Evolutionary conservation across 164 flowering plant species (phyloP).

Genomic region (Chimonanthus praecox): DNA sequence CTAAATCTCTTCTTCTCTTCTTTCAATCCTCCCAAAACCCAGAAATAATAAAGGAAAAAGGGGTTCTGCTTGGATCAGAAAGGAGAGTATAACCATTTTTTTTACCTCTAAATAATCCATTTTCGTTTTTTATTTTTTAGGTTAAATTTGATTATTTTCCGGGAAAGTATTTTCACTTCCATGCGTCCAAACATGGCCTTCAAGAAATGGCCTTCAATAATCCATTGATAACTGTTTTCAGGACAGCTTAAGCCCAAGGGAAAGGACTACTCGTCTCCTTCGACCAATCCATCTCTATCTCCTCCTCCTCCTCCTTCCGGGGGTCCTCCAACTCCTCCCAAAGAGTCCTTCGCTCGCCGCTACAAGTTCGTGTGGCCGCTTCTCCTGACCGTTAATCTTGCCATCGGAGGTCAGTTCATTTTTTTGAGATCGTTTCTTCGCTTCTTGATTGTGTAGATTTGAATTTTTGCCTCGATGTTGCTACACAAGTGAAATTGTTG

Average conservation of each 20-base stretch:
- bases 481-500: background rate
- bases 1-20: background rate
- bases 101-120: too few relatives aligned
- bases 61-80: too few relatives aligned
- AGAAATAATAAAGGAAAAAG: background rate
- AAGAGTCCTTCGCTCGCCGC: conserved; percentile 65
- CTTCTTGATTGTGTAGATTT: background rate
- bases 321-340: conserved; percentile 42
- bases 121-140: background rate
- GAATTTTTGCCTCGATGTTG: background rate
- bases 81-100: too few relatives aligned
- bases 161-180: too few relatives aligned
- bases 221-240: background rate
- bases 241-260: conserved; percentile 5
- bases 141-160: background rate
- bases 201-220: too few relatives aligned
- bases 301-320: conserved; percentile 26
- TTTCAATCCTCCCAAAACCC: background rate
- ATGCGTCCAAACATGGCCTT: too few relatives aligned
- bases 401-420: conserved; percentile 54
- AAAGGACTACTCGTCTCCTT: conserved; percentile 6
- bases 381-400: conserved; percentile 60
- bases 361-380: conserved; percentile 77
- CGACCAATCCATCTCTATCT: conserved; percentile 11
- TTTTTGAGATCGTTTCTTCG: background rate